These are phyloP conservation scores for Termitomyces sp. DNA, from an alignment of 768 basidiomycete species.

Conservation along the genomic window DNA sequence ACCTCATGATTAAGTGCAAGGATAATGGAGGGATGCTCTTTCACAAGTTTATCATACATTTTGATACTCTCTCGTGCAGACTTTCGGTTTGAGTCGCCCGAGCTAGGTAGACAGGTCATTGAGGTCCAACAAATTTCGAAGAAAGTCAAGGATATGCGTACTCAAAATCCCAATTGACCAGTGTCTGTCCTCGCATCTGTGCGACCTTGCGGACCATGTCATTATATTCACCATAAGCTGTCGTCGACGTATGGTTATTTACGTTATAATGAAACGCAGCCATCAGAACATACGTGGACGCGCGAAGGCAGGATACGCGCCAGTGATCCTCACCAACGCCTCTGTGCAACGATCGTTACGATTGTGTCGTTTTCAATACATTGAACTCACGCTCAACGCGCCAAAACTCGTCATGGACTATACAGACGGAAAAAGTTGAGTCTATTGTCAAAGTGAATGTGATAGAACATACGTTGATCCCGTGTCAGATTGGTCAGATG, in stretches of 20 bases:
- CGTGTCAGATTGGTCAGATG: slow-evolving; percentile 24
- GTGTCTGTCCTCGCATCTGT: slow-evolving; percentile 21
- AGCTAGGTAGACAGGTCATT: slow-evolving; percentile 10
- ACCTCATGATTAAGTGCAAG: slow-evolving; percentile 31
- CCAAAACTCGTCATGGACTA: slow-evolving; percentile 30
- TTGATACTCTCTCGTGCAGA: slow-evolving; percentile 16
- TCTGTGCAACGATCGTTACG: slow-evolving; percentile 15
- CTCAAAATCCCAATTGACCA: slow-evolving; percentile 36
- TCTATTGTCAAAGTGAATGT: background rate
- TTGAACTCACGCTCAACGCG: slow-evolving; percentile 26
- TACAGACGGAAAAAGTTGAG: background rate
- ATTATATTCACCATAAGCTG: slow-evolving; percentile 38
- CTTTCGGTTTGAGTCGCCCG: slow-evolving; percentile 24
- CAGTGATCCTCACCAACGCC: slow-evolving; percentile 31
- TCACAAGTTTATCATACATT: slow-evolving; percentile 17
- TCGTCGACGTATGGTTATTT: background rate
- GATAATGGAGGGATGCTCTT: slow-evolving; percentile 19
- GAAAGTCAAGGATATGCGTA: slow-evolving; percentile 9
- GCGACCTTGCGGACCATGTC: slow-evolving; percentile 28
- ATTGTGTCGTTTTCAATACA: too few species aligned
- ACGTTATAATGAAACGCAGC: background rate
- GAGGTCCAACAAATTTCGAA: background rate
- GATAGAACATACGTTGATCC: slow-evolving; percentile 23
- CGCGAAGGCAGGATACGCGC: slow-evolving; percentile 31
- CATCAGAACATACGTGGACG: slow-evolving; percentile 28